Evolutionary conservation across 2,329 filamentous ascomycete species (phyloP).

Genomic region (Colletotrichum cordylinicola): DNA sequence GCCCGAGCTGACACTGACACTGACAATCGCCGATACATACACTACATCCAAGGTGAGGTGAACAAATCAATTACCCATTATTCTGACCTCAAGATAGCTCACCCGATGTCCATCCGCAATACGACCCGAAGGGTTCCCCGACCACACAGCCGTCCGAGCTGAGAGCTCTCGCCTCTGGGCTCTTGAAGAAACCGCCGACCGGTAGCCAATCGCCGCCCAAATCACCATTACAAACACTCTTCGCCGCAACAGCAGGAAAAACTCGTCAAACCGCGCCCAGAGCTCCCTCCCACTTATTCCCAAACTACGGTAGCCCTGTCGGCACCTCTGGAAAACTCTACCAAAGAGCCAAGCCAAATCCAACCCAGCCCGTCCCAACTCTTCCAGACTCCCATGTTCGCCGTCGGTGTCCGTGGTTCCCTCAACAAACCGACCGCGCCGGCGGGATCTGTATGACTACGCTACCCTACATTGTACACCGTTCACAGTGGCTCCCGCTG

Average conservation of each 20-base stretch:
- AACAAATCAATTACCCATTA: not conserved
- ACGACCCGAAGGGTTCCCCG: constrained; percentile 1
- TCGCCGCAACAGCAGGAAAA: not conserved
- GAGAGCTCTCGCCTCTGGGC: not conserved
- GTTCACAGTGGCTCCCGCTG: not conserved
- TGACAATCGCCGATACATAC: not conserved
- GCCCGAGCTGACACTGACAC: not conserved
- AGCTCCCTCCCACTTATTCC: not conserved
- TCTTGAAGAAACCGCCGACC: not conserved
- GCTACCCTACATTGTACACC: not conserved
- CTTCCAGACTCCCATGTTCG: not conserved
- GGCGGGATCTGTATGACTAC: not conserved
- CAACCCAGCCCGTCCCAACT: not conserved
- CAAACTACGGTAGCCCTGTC: not conserved
- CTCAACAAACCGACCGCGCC: not conserved
- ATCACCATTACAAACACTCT: not conserved
- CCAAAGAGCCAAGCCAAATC: not conserved
- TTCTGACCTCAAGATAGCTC: not conserved
- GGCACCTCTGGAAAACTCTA: not conserved
- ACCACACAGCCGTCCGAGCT: not conserved
- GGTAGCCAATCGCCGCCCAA: not conserved
- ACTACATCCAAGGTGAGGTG: not conserved
- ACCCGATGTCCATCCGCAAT: not conserved
- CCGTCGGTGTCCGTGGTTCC: not conserved
- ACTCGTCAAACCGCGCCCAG: not conserved